Evolutionary conservation across 352 stramenopile species (phyloP), one percentile per base, ranked within the genome.

Genomic region (Globisporangium okanoganense): DNA sequence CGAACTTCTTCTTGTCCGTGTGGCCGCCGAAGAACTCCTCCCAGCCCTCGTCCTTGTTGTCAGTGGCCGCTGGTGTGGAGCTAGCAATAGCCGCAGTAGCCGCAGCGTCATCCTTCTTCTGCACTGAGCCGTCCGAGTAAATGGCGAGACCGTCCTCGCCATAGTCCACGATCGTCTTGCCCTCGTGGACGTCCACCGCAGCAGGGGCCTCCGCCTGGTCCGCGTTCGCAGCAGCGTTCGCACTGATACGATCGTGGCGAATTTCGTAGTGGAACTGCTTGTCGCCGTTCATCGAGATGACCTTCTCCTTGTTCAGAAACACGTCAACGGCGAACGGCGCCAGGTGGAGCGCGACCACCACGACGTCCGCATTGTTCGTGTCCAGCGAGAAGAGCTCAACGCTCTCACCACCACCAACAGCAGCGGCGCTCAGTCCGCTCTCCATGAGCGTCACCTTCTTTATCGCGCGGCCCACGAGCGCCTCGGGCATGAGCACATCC

Each of bases 111-210:
- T 40, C 48, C 16, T 55, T 55, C 58, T 86, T 80, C 69, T 94
- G 79, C 48, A 83, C 79, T 57, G 91, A 96, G 40, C 96, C 96
- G 74, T 99, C 96, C 1, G 88, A 87, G 65, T 99, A 99, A 65
- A 99, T 98, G 14, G 97, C 97, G 1, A 99, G 76, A 41, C 97
- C 97, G 74, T 99, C 96, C 71, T 99, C 97, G 67, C 96, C 97
- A 62, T 99, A 99, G 64, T 98, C 97, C 2, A 96, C 91, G 57
- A 98, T 94, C 66, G 97, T 87, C 67, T 97, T 97, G 18, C 91
- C 94, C 12, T 85, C 75, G 49, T 97, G 90, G 22, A 89, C 76
- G 61, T 97, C 84, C 16, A 75, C 62, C 4, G 75, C 65, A 38
- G 43, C 62, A 67, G 71, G 64, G 20, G 71, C 69, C 13, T 48